Evolutionary conservation across 441 rosid species (phyloP).

Genomic region (Gossypium gossypioides): DNA sequence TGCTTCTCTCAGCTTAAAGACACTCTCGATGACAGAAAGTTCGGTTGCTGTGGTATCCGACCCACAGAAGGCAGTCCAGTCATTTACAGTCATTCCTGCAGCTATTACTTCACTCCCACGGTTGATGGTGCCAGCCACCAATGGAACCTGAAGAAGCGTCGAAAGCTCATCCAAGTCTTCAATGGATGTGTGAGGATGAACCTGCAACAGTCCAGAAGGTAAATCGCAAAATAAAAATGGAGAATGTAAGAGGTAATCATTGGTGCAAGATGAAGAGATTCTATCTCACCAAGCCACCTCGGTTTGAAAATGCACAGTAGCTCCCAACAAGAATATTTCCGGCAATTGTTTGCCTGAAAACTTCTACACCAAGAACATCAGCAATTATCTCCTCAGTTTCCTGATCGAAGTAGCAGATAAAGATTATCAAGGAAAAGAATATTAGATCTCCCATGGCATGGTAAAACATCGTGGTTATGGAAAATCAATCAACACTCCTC

Average conservation of each 20-base stretch:
- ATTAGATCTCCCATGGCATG: neutral
- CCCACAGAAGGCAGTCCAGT: conserved; percentile 85
- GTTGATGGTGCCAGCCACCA: conserved; percentile 91
- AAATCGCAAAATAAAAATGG: neutral
- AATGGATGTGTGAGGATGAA: conserved; percentile 78
- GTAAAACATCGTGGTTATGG: no score
- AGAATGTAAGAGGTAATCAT: neutral
- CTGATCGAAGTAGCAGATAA: conserved; percentile 18
- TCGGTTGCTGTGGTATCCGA: conserved; percentile 88
- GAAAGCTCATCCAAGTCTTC: conserved; percentile 87
- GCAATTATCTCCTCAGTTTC: conserved; percentile 77
- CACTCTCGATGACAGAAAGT: conserved; percentile 73
- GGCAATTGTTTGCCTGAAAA: conserved; percentile 75
- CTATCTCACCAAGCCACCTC: conserved; percentile 65
- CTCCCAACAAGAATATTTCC: conserved; percentile 81
- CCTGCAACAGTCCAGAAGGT: conserved; percentile 29
- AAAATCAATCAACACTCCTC: neutral
- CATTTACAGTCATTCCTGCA: conserved; percentile 77
- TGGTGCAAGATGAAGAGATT: no score
- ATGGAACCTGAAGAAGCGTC: conserved; percentile 75
- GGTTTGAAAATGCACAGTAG: conserved; percentile 65
- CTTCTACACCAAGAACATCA: conserved; percentile 86
- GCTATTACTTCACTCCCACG: conserved; percentile 82
- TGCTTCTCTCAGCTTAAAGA: conserved; percentile 84
- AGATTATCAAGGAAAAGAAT: neutral